Conservation (phyloP, 2,329 filamentous ascomycete species). For the Cordyceps fumosorosea region DNA sequence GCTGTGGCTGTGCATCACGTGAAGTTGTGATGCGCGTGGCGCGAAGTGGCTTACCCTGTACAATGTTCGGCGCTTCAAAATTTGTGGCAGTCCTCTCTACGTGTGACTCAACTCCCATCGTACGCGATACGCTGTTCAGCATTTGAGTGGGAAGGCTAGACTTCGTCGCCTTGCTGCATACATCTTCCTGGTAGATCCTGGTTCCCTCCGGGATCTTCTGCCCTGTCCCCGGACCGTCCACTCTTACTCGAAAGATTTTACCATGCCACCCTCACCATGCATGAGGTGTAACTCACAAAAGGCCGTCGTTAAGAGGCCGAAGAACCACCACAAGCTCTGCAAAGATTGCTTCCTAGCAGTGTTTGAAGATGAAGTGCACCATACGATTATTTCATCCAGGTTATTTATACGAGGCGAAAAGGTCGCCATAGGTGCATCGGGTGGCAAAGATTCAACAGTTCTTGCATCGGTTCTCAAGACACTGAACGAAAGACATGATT, state of each 20-base stretch:
- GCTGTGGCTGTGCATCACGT: conserved; percentile 13
- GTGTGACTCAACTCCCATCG: background rate
- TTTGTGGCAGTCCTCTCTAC: background rate
- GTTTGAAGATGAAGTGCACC: conserved; percentile 90
- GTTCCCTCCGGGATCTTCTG: background rate
- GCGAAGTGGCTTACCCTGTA: conserved; percentile 5
- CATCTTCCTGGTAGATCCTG: background rate
- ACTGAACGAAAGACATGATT: conserved; percentile 81
- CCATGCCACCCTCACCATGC: conserved; percentile 74
- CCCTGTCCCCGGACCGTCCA: background rate
- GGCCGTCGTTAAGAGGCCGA: conserved; percentile 86
- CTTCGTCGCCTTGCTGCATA: background rate
- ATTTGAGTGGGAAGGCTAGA: background rate
- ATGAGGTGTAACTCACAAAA: conserved; percentile 68
- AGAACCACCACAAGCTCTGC: conserved; percentile 92
- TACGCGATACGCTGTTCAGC: background rate
- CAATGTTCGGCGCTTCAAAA: background rate
- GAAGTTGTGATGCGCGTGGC: background rate
- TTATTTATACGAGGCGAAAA: conserved; percentile 79
- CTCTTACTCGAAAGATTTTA: background rate
- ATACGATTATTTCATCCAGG: conserved; percentile 76
- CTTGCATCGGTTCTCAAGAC: conserved; percentile 92
- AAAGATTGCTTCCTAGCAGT: conserved; percentile 77
- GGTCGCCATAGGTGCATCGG: conserved; percentile 91
- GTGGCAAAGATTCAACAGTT: conserved; percentile 96